These are phyloP conservation scores for Colletotrichum camelliae DNA, from an alignment of 2,329 filamentous ascomycete genomes.

Conservation along the genomic window DNA sequence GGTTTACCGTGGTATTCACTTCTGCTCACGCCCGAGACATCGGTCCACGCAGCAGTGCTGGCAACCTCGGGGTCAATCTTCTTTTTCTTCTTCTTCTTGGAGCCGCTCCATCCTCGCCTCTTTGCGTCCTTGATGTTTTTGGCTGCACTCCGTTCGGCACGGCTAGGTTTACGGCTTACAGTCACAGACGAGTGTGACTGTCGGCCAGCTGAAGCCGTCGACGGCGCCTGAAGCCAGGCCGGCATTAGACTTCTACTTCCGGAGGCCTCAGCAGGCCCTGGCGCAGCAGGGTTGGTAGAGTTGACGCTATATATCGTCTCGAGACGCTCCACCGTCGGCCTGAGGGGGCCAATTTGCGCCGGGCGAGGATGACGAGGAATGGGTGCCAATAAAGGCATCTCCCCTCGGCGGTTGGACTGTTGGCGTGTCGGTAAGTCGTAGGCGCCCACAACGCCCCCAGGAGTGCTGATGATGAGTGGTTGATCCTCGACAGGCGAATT, in stretches of 20 bases:
- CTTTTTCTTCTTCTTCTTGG: constrained; percentile 42
- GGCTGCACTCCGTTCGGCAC: constrained; percentile 64
- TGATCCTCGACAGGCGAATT: constrained; percentile 45
- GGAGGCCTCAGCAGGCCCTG: not conserved
- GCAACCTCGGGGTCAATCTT: constrained; percentile 41
- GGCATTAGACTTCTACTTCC: constrained; percentile 27
- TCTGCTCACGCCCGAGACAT: constrained; percentile 42
- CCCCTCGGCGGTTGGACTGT: constrained; percentile 36
- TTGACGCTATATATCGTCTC: constrained; percentile 58
- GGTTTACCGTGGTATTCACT: constrained; percentile 30
- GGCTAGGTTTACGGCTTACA: constrained; percentile 54
- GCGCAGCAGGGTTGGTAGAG: not conserved
- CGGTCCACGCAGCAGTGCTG: constrained; percentile 59
- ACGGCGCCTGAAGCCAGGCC: constrained; percentile 38
- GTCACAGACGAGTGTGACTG: constrained; percentile 48
- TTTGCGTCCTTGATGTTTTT: constrained; percentile 68
- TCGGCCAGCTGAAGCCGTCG: constrained; percentile 36
- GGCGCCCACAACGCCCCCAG: constrained; percentile 58
- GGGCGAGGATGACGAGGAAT: constrained; percentile 56
- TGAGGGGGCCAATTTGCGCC: constrained; percentile 35
- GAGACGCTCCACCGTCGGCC: constrained; percentile 57
- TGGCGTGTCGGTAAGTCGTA: constrained; percentile 50
- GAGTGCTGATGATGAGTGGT: constrained; percentile 67
- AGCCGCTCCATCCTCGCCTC: constrained; percentile 59
- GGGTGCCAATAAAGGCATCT: constrained; percentile 57